Evolutionary conservation across 768 basidiomycete species (phyloP), one percentile per base, ranked within the genome.

Genomic region (Tylopilus subfusipes): DNA sequence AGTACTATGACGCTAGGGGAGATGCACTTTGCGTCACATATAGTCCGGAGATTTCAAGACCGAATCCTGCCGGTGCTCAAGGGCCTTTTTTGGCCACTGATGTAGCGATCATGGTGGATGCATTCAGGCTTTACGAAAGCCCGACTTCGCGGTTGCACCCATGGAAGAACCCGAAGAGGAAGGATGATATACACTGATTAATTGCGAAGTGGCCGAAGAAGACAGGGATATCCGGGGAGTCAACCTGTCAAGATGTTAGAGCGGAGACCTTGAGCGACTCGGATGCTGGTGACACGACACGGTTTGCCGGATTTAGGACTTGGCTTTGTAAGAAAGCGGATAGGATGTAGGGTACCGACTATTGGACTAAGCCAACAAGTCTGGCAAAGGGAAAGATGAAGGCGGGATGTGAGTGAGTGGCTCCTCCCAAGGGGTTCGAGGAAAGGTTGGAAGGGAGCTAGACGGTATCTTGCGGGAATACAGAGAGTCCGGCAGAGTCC

Each of bases 51-150:
- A 82, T 84, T 44, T 88, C 86, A 27, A 77, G 81, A 45, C 69
- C 79, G 11, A 80, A 80, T 38, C 82, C 82, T 36, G 75, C 78
- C 44, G 82, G 83, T 48, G 84, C 85, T 50, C 75, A 82, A 40
- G 88, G 82, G 11, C 86, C 84, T 11, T 87, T 94, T 72, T 86
- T 85, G 42, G 85, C 82, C 19, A 85, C 88, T 21, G 93, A 96
- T 70, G 93, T 93, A 50, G 90, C 90, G 36, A 89, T 93, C 67
- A 90, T 95, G 84, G 92, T 92, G 38, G 86, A 92, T 74, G 93
- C 93, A 7, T 96, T 95, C 73, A 78, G 93, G 89, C 88, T 59
- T 75, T 96, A 65, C 80, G 93, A 68, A 93, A 93, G 68, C 93
- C 93, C 11, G 91, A 92, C 66, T 95, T 94, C 69, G 79, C 85